phyloP scores from a whole-genome alignment of 2,329 filamentous ascomycete species.

The Fusarium nematophilum region DNA sequence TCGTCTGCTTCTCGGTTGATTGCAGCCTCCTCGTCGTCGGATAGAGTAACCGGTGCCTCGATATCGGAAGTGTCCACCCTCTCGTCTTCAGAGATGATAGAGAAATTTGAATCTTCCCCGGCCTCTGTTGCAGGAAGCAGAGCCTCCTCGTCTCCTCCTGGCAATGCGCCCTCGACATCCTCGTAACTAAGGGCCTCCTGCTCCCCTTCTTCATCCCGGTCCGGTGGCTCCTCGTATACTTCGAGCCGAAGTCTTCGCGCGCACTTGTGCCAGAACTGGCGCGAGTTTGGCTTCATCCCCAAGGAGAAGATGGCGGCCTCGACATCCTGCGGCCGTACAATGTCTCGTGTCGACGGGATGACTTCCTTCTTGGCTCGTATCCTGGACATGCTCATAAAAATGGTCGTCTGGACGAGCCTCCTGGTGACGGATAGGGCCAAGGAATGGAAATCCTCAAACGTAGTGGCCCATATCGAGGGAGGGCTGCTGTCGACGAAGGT shows the following conservation, averaged over 20 bases:
- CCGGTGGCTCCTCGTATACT: slow-evolving; percentile 54
- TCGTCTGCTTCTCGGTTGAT: slow-evolving; percentile 56
- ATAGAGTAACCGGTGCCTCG: slow-evolving; percentile 11
- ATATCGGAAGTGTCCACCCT: slow-evolving; percentile 30
- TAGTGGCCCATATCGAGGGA: slow-evolving; percentile 79
- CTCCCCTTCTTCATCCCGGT: slow-evolving; percentile 37
- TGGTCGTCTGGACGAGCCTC: slow-evolving; percentile 74
- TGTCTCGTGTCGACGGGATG: slow-evolving; percentile 41
- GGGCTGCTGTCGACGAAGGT: slow-evolving; percentile 65
- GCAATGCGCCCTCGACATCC: slow-evolving; percentile 28
- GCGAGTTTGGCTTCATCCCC: slow-evolving; percentile 52
- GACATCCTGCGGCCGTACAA: slow-evolving; percentile 59
- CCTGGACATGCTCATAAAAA: slow-evolving; percentile 78
- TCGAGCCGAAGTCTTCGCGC: slow-evolving; percentile 62
- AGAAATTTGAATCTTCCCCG: neutral
- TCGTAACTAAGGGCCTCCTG: slow-evolving; percentile 32
- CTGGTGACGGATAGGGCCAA: slow-evolving; percentile 75
- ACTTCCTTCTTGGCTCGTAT: slow-evolving; percentile 63
- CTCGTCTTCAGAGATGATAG: slow-evolving; percentile 16
- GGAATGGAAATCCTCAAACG: slow-evolving; percentile 80
- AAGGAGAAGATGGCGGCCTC: slow-evolving; percentile 61
- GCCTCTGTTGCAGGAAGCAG: neutral
- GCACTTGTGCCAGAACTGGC: slow-evolving; percentile 59
- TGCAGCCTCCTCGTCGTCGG: slow-evolving; percentile 45
- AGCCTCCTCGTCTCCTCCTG: slow-evolving; percentile 14